Base-by-base conservation (phyloP, 441 rosid genomes). In the Heliophila coronopifolia region DNA sequence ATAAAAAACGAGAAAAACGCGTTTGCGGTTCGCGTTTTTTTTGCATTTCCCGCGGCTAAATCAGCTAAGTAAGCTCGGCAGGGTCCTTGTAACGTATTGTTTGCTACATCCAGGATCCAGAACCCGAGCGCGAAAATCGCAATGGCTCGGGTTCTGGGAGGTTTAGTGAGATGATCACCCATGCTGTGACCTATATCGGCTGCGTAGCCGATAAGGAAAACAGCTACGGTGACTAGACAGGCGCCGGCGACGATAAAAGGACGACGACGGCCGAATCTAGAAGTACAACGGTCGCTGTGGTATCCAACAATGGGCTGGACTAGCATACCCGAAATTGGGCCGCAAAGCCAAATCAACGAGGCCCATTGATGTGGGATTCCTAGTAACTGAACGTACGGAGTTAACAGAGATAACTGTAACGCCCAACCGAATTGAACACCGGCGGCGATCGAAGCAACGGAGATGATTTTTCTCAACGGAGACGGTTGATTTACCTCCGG, bases 381-480 rank as follows among this genome's bases (percentile, higher is more conserved):
- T 0, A 91, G 71, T 30, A 78, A 83, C 47, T 91, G 96, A 3
- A 84, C 90, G 55, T 91, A 91, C 0, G 98, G 96, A n/a, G 98
- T 91, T 10, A 91, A 42, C 0, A 91, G 70, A 14, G 98, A 91
- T 7, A 91, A 76, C 68, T 91, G 98, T 1, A 91, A 56, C 8
- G 98, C 96, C 98, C 98, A 91, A 0, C 98, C 96, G 60, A 91
- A 91, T 48, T 91, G 95, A 33, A 86, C 20, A n/a, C 98, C 98
- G 4, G 91, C 85, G 1, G 90, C 96, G 1, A 91, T 80, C 1
- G 98, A 65, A 2, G 96, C 69, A 16, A 91, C 93, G 11, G 59
- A 15, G 17, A 82, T 65, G 38, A 79, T 76, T 61, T 79, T 80
- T 50, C 52, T 63, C 8, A 75, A 48, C 0, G 81, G 70, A n/a